These are phyloP conservation scores for Monosporascus sp. DNA, from an alignment of 2,329 filamentous ascomycete species.

Conservation along the genomic window DNA sequence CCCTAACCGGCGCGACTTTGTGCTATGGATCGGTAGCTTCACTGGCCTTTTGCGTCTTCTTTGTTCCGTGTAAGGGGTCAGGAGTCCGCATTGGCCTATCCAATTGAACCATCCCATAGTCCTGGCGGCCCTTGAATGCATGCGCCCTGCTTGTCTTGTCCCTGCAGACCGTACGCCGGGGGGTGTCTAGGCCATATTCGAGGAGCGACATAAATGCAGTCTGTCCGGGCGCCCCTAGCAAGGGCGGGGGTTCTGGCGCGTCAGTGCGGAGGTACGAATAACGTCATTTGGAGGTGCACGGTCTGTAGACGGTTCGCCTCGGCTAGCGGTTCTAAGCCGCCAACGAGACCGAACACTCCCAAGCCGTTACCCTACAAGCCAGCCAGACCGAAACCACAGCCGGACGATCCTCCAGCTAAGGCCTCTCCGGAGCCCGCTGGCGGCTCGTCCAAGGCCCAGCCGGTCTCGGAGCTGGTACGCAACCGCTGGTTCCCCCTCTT, in stretches of 20 bases:
- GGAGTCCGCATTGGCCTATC: neutral
- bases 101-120: neutral
- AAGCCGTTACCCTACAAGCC: neutral
- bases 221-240: neutral
- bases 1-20: neutral
- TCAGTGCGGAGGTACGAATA: neutral
- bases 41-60: conserved; percentile 3
- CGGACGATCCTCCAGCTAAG: neutral
- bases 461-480: conserved; percentile 23
- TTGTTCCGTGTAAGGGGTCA: neutral
- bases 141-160: neutral
- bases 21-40: conserved; percentile 12
- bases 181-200: too few species aligned
- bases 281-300: neutral
- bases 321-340: neutral
- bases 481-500: conserved; percentile 40
- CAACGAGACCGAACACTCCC: neutral
- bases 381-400: neutral
- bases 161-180: too few species aligned
- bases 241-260: neutral
- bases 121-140: neutral
- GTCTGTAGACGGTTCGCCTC: neutral
- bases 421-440: neutral
- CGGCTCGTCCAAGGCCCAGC: conserved; percentile 3
- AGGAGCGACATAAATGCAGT: neutral